Base-by-base conservation (phyloP, 202 grass and related monocot genomes). In the Zizania palustris region DNA sequence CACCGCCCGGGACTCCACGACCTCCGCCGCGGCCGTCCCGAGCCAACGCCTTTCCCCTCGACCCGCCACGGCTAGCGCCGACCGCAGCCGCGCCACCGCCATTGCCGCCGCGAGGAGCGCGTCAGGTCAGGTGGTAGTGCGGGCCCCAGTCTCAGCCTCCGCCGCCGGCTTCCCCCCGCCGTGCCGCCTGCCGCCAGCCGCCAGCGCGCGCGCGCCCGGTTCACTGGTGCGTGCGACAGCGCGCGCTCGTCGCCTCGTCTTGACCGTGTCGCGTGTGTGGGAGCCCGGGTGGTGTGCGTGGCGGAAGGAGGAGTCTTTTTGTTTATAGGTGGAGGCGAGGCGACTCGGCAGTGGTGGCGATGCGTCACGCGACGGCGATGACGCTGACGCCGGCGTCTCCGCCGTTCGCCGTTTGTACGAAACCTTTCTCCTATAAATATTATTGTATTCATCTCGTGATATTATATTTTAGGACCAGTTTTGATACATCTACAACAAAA, bases 11-110 rank as follows among this genome's bases (percentile, higher is more conserved):
- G 41, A 4, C 0, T 46, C 74, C 34, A 41, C 18, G 28, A 34
- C 79, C 69, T 53, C 89, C 71, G 60, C 80, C 39, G 41, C 68
- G 1, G 65, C 77, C 63, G 67, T 60, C 50, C 60, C 74, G 53
- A 85, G 42, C 71, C 36, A 6, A 45, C 67, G 61, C 60, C 38
- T 45, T 28, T 78, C 53, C 18, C 50, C 67, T 5, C 60, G 3
- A 3, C 60, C 51, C 55, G 21, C 11, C n/a, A 13, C 19, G 44
- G 41, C 50, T n/a, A n/a, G n/a, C 51, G 51, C 6, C 51, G 2
- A 7, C 50, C 50, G 16, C 0, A 19, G 6, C 51, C 51, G 0
- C 0, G 75, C 60, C 8, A 6, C 58, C 36, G 80, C 74, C 33
- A 80, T 51, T 69, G 75, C 39, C n/a, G 16, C 41, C 48, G 42